Evolutionary conservation across 2,329 filamentous ascomycete species (phyloP).

Genomic region (Sporothrix dimorphospora): DNA sequence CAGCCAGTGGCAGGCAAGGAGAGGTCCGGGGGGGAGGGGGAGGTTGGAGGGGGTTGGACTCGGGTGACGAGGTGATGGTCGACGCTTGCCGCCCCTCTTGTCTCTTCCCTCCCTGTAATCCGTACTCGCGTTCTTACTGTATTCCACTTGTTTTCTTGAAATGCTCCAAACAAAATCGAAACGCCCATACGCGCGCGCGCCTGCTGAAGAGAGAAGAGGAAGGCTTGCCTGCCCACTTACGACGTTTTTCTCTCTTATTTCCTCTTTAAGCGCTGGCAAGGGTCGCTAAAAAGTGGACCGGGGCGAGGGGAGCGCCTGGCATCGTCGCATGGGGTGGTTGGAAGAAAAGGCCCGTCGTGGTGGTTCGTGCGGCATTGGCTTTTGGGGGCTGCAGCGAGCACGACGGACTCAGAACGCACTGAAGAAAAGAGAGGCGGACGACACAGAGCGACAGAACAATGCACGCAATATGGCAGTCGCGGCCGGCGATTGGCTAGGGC

Average conservation of each 20-base stretch:
- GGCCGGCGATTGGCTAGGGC: slow-evolving; percentile 22
- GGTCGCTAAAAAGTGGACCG: background rate
- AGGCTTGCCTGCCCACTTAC: background rate
- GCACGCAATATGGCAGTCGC: background rate
- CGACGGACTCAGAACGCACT: too few relatives aligned
- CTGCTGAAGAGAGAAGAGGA: background rate
- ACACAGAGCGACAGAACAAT: background rate
- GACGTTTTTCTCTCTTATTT: background rate
- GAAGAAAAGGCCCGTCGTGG: background rate
- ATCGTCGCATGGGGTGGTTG: background rate
- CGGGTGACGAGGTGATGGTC: background rate
- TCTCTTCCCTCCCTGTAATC: background rate
- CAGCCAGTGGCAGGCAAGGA: background rate
- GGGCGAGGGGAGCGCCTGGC: background rate
- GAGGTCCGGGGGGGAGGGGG: background rate
- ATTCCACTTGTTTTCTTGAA: background rate
- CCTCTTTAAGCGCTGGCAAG: slow-evolving; percentile 20
- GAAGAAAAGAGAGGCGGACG: background rate
- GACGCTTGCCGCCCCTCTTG: background rate
- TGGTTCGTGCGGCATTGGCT: slow-evolving; percentile 2
- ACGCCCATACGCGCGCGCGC: slow-evolving; percentile 16
- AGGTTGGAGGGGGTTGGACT: background rate
- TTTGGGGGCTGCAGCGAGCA: background rate
- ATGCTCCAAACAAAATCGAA: slow-evolving; percentile 1
- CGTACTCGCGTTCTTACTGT: background rate